A percentile compares a stretch with the other conserved stretches of the same genome.
Conservation (phyloP, 2,329 filamentous ascomycete species). For the Exophiala aquamarina region DNA sequence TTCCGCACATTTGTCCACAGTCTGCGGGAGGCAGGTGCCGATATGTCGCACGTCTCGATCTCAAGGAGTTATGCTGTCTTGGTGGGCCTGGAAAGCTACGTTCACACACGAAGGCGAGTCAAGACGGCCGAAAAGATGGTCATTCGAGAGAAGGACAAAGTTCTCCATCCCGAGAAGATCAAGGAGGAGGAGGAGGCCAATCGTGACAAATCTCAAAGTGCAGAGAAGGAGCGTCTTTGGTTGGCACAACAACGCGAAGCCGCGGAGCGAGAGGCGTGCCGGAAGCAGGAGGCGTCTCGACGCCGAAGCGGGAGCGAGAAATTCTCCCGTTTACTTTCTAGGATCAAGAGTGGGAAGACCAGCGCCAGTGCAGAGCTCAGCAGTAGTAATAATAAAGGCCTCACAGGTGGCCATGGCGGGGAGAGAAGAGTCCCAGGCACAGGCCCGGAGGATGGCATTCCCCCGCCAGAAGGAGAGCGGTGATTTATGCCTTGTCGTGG, state of each 20-base stretch:
- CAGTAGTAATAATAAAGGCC: no score
- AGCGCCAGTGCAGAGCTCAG: conserved; percentile 3
- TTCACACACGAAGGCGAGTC: conserved; percentile 65
- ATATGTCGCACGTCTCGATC: conserved; percentile 76
- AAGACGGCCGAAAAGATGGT: conserved; percentile 56
- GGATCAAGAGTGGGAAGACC: conserved; percentile 3
- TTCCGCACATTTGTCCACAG: conserved; percentile 78
- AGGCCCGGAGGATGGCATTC: conserved; percentile 31
- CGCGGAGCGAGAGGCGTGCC: conserved; percentile 9
- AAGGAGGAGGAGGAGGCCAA: conserved; percentile 45
- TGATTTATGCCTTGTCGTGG: no score
- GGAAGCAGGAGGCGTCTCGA: conserved; percentile 7
- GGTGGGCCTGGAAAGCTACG: conserved; percentile 77
- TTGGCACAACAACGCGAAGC: conserved; percentile 28
- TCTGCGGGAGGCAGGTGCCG: conserved; percentile 70
- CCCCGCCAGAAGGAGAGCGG: conserved; percentile 28
- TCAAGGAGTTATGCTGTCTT: conserved; percentile 80
- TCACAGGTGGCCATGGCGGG: no score
- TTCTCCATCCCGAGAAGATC: conserved; percentile 62
- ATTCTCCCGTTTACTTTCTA: conserved; percentile 11
- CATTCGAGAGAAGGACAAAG: conserved; percentile 56
- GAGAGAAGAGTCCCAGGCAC: conserved; percentile 22
- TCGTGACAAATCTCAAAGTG: conserved; percentile 59
- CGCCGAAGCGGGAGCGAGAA: conserved; percentile 6
- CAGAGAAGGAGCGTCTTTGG: conserved; percentile 61